These are phyloP conservation scores for Botrytis fabae DNA, from an alignment of 2,329 filamentous ascomycete species.

Conservation along the genomic window DNA sequence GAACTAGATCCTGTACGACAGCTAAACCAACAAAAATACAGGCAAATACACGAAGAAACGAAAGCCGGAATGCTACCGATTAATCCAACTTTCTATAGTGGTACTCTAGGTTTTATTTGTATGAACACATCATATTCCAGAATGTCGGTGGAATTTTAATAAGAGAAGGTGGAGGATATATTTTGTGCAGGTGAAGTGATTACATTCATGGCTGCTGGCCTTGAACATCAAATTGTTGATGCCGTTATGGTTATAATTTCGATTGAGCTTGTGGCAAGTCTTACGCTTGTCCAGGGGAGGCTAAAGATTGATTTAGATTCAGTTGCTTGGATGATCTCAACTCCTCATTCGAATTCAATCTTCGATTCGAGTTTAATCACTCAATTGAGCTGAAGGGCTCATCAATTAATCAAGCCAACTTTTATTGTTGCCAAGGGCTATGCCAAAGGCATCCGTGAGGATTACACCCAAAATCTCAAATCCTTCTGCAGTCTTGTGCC, in stretches of 20 bases:
- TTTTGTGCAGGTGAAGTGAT: not conserved
- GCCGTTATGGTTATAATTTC: not conserved
- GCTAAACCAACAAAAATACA: too few species aligned
- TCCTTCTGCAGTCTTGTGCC: not conserved
- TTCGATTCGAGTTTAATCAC: not conserved
- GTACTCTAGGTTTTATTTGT: not conserved
- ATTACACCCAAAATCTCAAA: not conserved
- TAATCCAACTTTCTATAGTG: not conserved
- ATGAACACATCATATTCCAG: not conserved
- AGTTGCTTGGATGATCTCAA: not conserved
- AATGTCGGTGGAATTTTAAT: not conserved
- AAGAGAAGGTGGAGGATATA: not conserved
- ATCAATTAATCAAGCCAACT: not conserved
- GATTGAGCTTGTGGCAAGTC: not conserved
- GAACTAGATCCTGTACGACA: not conserved
- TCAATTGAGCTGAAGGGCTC: too few species aligned
- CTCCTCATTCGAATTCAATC: not conserved
- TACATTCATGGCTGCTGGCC: not conserved
- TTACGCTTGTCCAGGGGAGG: not conserved
- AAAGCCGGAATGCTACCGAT: rapidly evolving
- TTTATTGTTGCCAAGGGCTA: not conserved
- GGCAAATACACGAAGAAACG: too few species aligned
- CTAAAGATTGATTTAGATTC: not conserved
- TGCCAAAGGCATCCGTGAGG: not conserved
- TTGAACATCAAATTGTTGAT: not conserved